Percentiles rank a stretch among this genome's conserved stretches.
Conservation (phyloP, 169 alveolate species). For the Cryptosporidium sp. region DNA sequence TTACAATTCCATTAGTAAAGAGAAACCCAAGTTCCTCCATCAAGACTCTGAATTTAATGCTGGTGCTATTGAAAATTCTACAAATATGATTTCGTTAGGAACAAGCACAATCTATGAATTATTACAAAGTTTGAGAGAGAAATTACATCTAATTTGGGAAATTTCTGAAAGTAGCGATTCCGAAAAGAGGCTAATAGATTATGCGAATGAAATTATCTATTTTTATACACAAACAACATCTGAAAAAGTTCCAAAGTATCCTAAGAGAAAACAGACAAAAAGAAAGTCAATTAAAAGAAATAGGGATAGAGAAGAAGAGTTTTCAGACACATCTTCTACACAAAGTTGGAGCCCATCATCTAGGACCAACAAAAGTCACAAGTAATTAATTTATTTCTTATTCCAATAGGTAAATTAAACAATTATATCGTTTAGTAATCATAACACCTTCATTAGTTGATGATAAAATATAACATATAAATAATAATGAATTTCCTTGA, state of each 20-base stretch:
- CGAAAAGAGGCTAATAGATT: neutral
- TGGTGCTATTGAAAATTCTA: neutral
- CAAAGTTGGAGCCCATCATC: slow-evolving; percentile 62
- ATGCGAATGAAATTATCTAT: slow-evolving; percentile 35
- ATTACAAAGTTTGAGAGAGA: slow-evolving; percentile 33
- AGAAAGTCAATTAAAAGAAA: slow-evolving; percentile 29
- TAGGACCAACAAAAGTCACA: neutral
- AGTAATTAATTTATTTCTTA: neutral
- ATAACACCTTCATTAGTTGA: neutral
- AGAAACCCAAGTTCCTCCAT: slow-evolving; percentile 56
- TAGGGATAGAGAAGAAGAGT: slow-evolving; percentile 4
- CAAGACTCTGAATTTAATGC: slow-evolving; percentile 7
- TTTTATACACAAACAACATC: slow-evolving; percentile 22
- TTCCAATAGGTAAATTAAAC: neutral
- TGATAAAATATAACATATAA: neutral
- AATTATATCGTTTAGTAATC: neutral
- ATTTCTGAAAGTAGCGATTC: slow-evolving; percentile 3
- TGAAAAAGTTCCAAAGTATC: slow-evolving; percentile 30
- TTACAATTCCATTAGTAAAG: slow-evolving; percentile 20
- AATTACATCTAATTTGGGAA: slow-evolving; percentile 14
- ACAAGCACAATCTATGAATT: slow-evolving; percentile 7
- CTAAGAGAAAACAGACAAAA: neutral
- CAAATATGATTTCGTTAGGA: slow-evolving; percentile 18
- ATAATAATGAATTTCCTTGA: neutral
- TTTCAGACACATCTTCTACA: slow-evolving; percentile 42